phyloP scores from a whole-genome alignment of 371 early-diverging fungal species.

The Mortierella sp. region DNA sequence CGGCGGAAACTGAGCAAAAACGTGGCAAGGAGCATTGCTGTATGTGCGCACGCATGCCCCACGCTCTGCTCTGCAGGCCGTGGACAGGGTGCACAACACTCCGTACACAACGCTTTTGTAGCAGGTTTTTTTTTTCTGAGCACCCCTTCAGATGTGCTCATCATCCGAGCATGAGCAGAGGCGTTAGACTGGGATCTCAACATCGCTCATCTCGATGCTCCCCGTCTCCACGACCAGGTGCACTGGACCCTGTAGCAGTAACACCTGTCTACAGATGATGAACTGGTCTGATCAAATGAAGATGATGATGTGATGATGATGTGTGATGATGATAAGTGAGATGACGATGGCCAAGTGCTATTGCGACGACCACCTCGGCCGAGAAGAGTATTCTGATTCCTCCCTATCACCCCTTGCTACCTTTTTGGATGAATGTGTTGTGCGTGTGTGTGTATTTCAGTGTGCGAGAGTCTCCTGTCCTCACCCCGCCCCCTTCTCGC shows the following conservation, averaged over 20 bases:
- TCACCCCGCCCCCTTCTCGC: no score
- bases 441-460: no score
- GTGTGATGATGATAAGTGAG: slow-evolving; percentile 3
- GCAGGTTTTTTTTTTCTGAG: slow-evolving; percentile 17
- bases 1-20: slow-evolving; percentile 4
- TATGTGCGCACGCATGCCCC: slow-evolving; percentile 9
- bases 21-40: slow-evolving; percentile 15
- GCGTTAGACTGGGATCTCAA: no score
- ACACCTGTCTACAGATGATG: no score
- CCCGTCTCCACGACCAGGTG: neutral
- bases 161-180: slow-evolving; percentile 6
- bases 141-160: slow-evolving; percentile 14
- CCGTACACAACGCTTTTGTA: neutral
- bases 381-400: slow-evolving; percentile 25
- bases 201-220: slow-evolving; percentile 1
- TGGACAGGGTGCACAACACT: slow-evolving; percentile 10
- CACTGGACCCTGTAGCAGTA: no score
- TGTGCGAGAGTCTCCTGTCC: no score
- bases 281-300: no score
- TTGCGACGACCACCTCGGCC: no score
- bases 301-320: no score
- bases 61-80: neutral
- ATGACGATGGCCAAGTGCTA: slow-evolving; percentile 6
- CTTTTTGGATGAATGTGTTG: no score
- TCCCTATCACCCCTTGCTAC: neutral